Percentiles rank a stretch among this genome's conserved stretches.
phyloP scores from a whole-genome alignment of 495 filamentous ascomycete species.

The Extremus antarcticus region DNA sequence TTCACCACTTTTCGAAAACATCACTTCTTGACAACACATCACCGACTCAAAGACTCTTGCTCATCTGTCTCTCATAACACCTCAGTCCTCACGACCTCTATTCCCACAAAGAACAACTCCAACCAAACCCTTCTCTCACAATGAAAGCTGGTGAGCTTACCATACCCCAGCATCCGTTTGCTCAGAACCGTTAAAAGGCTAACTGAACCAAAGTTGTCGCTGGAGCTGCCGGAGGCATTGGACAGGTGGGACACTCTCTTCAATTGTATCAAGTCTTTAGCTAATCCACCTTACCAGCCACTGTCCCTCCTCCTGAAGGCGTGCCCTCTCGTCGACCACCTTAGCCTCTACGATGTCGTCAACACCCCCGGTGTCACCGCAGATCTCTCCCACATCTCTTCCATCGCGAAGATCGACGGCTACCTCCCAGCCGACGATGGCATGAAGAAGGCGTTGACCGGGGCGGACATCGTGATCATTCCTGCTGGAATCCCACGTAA shows the following conservation, averaged over 20 bases:
- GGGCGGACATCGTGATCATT: slow-evolving; percentile 90
- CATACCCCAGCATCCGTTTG: not conserved
- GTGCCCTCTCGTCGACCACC: slow-evolving; percentile 73
- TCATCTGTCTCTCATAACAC: too few relatives aligned
- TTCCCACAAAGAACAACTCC: too few relatives aligned
- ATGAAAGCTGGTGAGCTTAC: not conserved
- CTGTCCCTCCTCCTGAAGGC: slow-evolving; percentile 91
- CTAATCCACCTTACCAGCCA: slow-evolving; percentile 53
- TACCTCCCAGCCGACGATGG: slow-evolving; percentile 87
- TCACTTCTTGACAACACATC: not conserved
- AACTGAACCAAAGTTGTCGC: not conserved
- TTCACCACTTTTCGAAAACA: not conserved
- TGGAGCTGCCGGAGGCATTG: not conserved
- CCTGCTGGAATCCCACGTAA: slow-evolving; percentile 93
- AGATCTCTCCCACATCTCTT: slow-evolving; percentile 95
- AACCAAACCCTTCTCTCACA: not conserved
- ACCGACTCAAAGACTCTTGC: too few relatives aligned
- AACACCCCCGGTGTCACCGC: slow-evolving; percentile 93
- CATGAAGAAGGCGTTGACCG: slow-evolving; percentile 73
- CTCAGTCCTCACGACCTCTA: too few relatives aligned
- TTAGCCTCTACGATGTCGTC: slow-evolving; percentile 96
- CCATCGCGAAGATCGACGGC: slow-evolving; percentile 82
- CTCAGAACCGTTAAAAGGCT: not conserved
- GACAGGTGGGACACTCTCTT: too few relatives aligned
- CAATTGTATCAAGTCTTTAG: too few relatives aligned